Evolutionary conservation across 257 asterid species (phyloP).

Genomic region (Rauvolfia tetraphylla): DNA sequence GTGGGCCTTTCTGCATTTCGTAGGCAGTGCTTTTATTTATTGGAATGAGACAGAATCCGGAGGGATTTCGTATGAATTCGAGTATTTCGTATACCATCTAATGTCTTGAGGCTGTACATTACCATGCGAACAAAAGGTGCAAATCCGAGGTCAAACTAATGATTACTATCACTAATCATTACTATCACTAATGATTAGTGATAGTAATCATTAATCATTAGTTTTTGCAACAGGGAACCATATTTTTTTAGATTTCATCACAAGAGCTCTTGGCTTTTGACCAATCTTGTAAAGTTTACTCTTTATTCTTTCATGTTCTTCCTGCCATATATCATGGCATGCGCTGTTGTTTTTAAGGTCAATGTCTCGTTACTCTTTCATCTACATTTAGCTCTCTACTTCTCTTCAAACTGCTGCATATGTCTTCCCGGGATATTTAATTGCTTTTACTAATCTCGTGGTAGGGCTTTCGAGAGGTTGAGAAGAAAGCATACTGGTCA

Average conservation of each 20-base stretch:
- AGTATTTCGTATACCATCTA: no score
- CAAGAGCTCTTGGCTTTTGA: not conserved
- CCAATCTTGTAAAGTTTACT: not conserved
- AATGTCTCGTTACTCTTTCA: not conserved
- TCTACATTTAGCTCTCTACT: not conserved
- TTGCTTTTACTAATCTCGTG: slow-evolving; percentile 21
- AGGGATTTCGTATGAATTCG: not conserved
- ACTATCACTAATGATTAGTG: no score
- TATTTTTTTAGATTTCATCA: not conserved
- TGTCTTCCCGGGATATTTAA: not conserved
- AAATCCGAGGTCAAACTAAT: not conserved
- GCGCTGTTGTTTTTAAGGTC: not conserved
- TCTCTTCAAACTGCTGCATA: slow-evolving; percentile 1
- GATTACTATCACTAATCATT: not conserved
- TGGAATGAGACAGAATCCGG: not conserved
- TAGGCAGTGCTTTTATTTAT: not conserved
- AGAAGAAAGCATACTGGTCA: slow-evolving; percentile 79
- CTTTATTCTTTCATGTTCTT: not conserved
- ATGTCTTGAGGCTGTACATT: not conserved
- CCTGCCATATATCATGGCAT: not conserved
- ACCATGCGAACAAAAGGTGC: not conserved
- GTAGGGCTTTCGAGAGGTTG: slow-evolving; percentile 53
- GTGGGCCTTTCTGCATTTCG: not conserved
- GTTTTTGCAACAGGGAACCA: not conserved
- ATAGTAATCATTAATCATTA: not conserved